phyloP scores from a whole-genome alignment of 352 stramenopile genomes.

The Pythium myriotylum region DNA sequence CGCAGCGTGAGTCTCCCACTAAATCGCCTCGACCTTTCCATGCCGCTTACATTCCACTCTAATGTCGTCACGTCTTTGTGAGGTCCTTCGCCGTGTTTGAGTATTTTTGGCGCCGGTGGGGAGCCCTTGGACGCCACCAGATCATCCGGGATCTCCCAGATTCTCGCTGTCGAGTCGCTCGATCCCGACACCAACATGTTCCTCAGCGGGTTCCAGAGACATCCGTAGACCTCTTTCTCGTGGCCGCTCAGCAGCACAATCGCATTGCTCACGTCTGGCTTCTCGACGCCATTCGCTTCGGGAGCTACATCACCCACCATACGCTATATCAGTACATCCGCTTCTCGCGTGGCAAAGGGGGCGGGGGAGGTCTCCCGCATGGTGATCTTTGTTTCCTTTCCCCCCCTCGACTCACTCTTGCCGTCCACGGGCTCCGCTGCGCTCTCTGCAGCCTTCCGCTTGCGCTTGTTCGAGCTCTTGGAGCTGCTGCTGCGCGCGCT shows the following conservation, averaged over 20 bases:
- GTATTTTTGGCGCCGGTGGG: constrained; percentile 47
- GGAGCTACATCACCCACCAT: constrained; percentile 24
- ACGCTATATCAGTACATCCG: constrained; percentile 12
- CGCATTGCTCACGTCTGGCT: constrained; percentile 53
- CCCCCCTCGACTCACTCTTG: constrained; percentile 42
- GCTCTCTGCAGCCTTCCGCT: constrained; percentile 66
- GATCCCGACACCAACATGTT: constrained; percentile 96
- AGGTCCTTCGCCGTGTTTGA: constrained; percentile 81
- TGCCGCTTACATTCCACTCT: constrained; percentile 93
- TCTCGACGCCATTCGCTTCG: constrained; percentile 70
- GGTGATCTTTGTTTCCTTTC: too few relatives aligned
- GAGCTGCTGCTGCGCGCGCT: constrained; percentile 49
- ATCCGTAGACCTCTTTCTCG: constrained; percentile 96
- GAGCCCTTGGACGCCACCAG: constrained; percentile 41
- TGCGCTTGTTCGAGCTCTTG: constrained; percentile 80
- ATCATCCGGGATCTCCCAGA: constrained; percentile 92
- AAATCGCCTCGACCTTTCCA: not conserved
- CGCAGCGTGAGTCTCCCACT: constrained; percentile 24
- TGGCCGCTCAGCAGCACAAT: constrained; percentile 77
- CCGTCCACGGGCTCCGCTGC: constrained; percentile 40
- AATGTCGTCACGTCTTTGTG: constrained; percentile 99
- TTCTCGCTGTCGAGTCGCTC: constrained; percentile 93
- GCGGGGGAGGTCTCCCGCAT: too few relatives aligned
- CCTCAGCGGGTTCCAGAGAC: constrained; percentile 95
- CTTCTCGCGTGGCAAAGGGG: not conserved